These are phyloP conservation scores for Eudorina sp. DNA, from an alignment of 139 green algal genomes.

Conservation along the genomic window DNA sequence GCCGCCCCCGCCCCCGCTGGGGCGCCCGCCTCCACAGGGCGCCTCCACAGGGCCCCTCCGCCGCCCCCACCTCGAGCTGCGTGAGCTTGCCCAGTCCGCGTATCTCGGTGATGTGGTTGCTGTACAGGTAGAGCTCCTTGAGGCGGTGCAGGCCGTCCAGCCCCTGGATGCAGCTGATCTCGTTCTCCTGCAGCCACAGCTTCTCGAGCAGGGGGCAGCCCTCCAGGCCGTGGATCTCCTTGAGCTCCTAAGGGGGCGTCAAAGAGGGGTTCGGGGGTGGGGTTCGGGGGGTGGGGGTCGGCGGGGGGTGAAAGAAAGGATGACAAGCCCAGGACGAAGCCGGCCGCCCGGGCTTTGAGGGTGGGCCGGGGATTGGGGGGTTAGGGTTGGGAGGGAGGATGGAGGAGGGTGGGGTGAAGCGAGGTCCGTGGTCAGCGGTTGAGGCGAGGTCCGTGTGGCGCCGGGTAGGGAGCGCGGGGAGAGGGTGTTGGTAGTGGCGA, in stretches of 20 bases:
- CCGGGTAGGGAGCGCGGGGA: too few relatives aligned
- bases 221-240: slow-evolving; percentile 71
- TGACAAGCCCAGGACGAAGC: background rate
- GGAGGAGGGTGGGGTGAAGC: too few relatives aligned
- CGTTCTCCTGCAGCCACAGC: slow-evolving; percentile 81
- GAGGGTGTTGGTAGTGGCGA: too few relatives aligned
- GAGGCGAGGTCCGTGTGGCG: background rate
- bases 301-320: too few relatives aligned
- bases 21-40: background rate
- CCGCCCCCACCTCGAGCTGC: slow-evolving; percentile 67
- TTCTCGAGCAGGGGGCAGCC: slow-evolving; percentile 66
- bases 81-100: slow-evolving; percentile 64
- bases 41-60: too few relatives aligned
- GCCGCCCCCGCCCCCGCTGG: background rate
- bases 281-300: too few relatives aligned
- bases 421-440: background rate
- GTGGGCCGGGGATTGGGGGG: too few relatives aligned
- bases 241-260: slow-evolving; percentile 60
- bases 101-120: slow-evolving; percentile 74
- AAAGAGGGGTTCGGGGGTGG: background rate
- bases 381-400: too few relatives aligned
- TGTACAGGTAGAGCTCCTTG: slow-evolving; percentile 78
- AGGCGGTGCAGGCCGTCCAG: slow-evolving; percentile 63
- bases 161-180: slow-evolving; percentile 69
- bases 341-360: too few relatives aligned